Evolutionary conservation across 164 flowering plant species (phyloP), one percentile per base, ranked within the genome.

Genomic region (Houttuynia cordata): DNA sequence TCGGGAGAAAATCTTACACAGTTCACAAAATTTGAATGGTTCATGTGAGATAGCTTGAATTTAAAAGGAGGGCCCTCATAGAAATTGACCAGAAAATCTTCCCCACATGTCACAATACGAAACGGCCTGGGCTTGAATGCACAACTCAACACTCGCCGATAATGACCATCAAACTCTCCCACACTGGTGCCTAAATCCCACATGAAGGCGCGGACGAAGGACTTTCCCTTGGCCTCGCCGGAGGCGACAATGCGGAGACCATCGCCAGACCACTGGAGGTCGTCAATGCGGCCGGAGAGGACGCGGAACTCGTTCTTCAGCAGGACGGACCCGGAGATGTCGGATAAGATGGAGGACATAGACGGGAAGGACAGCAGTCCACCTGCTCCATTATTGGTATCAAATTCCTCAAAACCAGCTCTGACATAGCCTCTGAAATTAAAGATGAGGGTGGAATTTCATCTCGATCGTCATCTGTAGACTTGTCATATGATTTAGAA

Each of bases 101-200:
- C 99, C 22, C 97, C 99, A 72, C 99, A 93, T 3, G 97, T 86
- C 20, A 79, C 95, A 63, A 93, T 88, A 15, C 99, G 95, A 67
- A 82, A 93, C 12, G 99, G 99, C 62, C 99, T 84, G 49, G 96
- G 96, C 76, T 88, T 93, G 67, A 90, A 90, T 22, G 91, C 85
- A 72, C 99, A 93, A 70, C 99, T 93, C 10, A 93, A 66, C 50
- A 88, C 97, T 24, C 97, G 80, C 64, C 69, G 84, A 25, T 96
- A 93, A 67, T 93, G 99, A 17, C 99, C 99, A 76, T 93, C 99
- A 70, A 90, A 93, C 56, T 93, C 96, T 42, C 99, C 96, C n/a
- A 90, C 96, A 67, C 77, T 93, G 30, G 77, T 70, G 42, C 99
- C 99, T 8, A 97, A 86, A 69, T 93, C 99, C 99, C 54, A 93